Conservation (phyloP, 2,329 filamentous ascomycete genomes). For the Coniochaeta sp. region DNA sequence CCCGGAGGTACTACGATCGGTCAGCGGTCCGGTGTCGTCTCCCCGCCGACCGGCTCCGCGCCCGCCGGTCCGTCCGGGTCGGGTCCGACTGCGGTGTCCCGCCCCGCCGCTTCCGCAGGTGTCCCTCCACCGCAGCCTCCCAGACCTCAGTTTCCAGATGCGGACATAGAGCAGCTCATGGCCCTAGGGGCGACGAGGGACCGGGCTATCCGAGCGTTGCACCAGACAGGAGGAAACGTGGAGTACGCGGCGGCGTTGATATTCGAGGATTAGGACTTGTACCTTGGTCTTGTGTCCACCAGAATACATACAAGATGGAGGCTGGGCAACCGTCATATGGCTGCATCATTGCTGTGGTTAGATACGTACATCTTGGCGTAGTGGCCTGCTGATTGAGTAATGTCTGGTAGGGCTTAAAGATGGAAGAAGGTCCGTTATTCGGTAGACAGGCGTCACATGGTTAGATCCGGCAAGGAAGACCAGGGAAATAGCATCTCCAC, state of each 20-base stretch:
- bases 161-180: conserved; percentile 68
- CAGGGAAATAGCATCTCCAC: conserved; percentile 2
- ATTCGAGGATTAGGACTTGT: conserved; percentile 35
- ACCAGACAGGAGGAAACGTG: conserved; percentile 77
- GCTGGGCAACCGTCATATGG: not conserved
- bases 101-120: conserved; percentile 14
- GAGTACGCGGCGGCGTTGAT: conserved; percentile 82
- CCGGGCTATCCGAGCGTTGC: conserved; percentile 71
- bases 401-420: not conserved
- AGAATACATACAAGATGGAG: not conserved
- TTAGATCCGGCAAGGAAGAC: not conserved
- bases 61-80: conserved; percentile 15
- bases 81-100: conserved; percentile 16
- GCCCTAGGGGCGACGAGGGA: conserved; percentile 70
- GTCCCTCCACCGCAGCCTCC: conserved; percentile 17
- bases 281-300: conserved; percentile 8
- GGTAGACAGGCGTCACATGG: conserved; percentile 1
- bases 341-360: not conserved
- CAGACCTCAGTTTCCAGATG: conserved; percentile 39
- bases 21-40: conserved; percentile 70
- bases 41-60: conserved; percentile 31
- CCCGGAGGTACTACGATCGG: conserved; percentile 87
- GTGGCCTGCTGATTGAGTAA: not conserved
- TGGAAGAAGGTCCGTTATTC: not conserved
- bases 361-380: not conserved